Base-by-base conservation (phyloP, 2,329 filamentous ascomycete genomes). In the Hymenoscyphus linearis region DNA sequence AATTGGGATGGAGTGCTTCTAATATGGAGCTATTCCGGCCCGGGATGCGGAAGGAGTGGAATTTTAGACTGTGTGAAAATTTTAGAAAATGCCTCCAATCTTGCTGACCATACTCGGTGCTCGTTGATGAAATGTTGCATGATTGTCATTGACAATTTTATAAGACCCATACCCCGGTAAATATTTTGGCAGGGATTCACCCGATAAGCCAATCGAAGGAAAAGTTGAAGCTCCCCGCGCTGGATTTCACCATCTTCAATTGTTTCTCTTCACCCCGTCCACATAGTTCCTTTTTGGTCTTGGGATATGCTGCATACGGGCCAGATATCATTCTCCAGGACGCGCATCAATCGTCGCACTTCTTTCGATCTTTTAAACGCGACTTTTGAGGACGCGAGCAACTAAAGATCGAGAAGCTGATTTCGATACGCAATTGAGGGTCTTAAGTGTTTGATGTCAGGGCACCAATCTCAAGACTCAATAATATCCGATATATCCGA, bases 51-150 rank as follows among this genome's bases (percentile, higher is more conserved):
- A 60, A 55, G 60, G 61, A 66, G 66, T 52, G 63, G 63, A 62
- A 64, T 64, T 60, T 68, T 71, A 72, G 70, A 72, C 64, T 71
- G 69, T 71, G 66, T 68, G 67, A 72, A 70, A 69, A 69, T 60
- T 36, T 58, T 63, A 63, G 55, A 68, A 62, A 62, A 59, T 56
- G 18, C 54, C n/a, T 56, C 10, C 35, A 37, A 22, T 22, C 12
- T 56, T 40, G 31, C 10, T 9, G 31, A 5, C 31, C 31, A 9
- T 31, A 31, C 31, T 31, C 36, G 37, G n/a, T 47, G 40, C 22
- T 12, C 22, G 10, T 47, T 1, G 5, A 47, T 22, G 40, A 22
- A 47, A 47, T 47, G 18, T 3, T 47, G 40, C 40, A 22, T 40
- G 16, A 16, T 47, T 47, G 37, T 13, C 40, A n/a, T 47, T 47